phyloP scores from a whole-genome alignment of 2,329 filamentous ascomycete genomes.

The Ophiostoma novo-ulmi region DNA sequence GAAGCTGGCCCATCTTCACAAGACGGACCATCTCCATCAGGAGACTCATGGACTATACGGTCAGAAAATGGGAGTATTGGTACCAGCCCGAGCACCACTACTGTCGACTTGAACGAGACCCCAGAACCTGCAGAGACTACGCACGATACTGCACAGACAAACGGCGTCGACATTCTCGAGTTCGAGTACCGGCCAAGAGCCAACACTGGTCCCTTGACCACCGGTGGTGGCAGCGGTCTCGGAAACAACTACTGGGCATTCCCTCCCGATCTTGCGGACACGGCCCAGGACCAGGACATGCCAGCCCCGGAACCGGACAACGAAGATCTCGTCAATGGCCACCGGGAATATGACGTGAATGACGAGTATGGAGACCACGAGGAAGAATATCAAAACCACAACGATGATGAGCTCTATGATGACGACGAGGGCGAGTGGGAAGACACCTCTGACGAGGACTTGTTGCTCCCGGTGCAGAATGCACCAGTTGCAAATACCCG shows the following conservation, averaged over 20 bases:
- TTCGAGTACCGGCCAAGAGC: constrained; percentile 44
- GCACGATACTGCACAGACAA: not conserved
- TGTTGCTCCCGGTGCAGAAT: not conserved
- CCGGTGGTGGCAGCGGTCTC: constrained; percentile 45
- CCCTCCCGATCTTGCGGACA: not conserved
- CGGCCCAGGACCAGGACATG: not conserved
- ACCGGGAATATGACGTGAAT: not conserved
- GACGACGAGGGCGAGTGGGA: not conserved
- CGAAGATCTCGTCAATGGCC: not conserved
- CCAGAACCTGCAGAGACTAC: not conserved
- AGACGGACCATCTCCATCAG: not conserved
- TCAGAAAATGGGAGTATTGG: constrained; percentile 17
- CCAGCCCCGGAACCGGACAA: not conserved
- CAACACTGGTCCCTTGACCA: constrained; percentile 48
- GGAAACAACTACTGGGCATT: constrained; percentile 61
- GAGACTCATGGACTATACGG: not conserved
- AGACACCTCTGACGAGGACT: not conserved
- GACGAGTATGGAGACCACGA: not conserved
- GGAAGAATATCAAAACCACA: not conserved
- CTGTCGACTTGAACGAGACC: not conserved
- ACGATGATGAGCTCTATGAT: not conserved
- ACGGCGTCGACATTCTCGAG: not conserved
- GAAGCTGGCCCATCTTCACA: not conserved
- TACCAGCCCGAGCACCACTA: constrained; percentile 10
- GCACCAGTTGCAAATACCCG: not conserved